These are phyloP conservation scores for Paraconiothyrium sp. DNA, from an alignment of 2,329 filamentous ascomycete genomes.

Conservation along the genomic window DNA sequence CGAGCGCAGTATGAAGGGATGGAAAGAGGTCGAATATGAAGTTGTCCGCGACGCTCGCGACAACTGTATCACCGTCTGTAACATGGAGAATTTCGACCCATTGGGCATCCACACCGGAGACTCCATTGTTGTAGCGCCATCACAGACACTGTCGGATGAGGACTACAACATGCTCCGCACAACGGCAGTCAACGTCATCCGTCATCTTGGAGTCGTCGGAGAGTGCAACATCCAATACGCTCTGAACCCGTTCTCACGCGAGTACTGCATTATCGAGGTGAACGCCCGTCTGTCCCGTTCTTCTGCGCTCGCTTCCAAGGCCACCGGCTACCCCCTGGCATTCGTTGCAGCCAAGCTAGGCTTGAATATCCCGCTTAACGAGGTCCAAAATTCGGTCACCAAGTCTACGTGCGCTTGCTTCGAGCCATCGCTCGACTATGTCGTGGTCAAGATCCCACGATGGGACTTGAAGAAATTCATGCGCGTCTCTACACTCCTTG, in stretches of 20 bases:
- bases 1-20: constrained; percentile 98
- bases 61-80: constrained; percentile 99
- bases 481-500: constrained; percentile 91
- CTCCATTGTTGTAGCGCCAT: constrained; percentile 96
- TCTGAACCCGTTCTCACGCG: constrained; percentile 90
- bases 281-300: constrained; percentile 96
- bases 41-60: constrained; percentile 94
- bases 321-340: constrained; percentile 93
- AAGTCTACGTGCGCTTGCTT: constrained; percentile 97
- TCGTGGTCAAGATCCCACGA: constrained; percentile 97
- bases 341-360: constrained; percentile 98
- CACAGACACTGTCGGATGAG: constrained; percentile 94
- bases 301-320: constrained; percentile 94
- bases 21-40: constrained; percentile 99
- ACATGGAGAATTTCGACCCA: constrained; percentile 99
- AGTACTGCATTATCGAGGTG: constrained; percentile 99
- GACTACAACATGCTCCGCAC: constrained; percentile 99
- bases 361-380: constrained; percentile 92
- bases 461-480: constrained; percentile 99
- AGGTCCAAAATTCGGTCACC: constrained; percentile 95
- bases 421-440: constrained; percentile 96
- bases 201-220: constrained; percentile 94
- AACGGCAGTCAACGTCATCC: constrained; percentile 95
- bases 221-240: constrained; percentile 99
- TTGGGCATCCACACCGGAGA: constrained; percentile 98